Evolutionary conservation across 2,329 filamentous ascomycete species (phyloP), one percentile per base, ranked within the genome.

Genomic region (Hysterium pulicare): DNA sequence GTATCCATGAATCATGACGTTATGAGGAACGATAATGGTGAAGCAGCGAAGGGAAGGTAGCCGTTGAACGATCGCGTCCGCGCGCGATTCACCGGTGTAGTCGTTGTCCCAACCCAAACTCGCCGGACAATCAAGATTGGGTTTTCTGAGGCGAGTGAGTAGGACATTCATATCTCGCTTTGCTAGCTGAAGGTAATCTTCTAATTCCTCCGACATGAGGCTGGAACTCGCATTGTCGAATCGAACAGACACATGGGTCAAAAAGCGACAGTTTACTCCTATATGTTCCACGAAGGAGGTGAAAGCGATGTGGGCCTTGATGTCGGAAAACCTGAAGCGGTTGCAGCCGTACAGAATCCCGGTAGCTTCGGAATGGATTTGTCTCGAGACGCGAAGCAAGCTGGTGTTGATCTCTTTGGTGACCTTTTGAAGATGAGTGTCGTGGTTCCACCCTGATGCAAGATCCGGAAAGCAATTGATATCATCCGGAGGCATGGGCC

Each of bases 271-370:
- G 34, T 50, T 50, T n/a, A 9, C 10, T 15, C 38, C 26, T 19
- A 50, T 33, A 23, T 37, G 20, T 6, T 15, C 4, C 5, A 47
- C 41, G 16, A 44, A 50, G 19, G 35, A 39, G 5, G 19, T 13
- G 13, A 48, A 26, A 3, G 43, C 22, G 3, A 33, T 43, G 39
- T 42, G 45, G 20, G 23, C 35, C 2, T 40, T 36, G 2, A 10
- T 5, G 19, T 48, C 38, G 5, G 45, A 45, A 40, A 50, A 50
- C 6, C 45, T 36, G 40, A 50, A 50, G 6, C 35, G 33, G 19
- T 50, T 50, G 42, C 42, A 47, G 6, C 39, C 45, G 24, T 50
- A 50, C 10, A 50, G 36, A 8, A 47, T 41, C 8, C 24, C 21
- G 15, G 38, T 28, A 3, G 45, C 35, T 23, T 48, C 48, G 19